These are phyloP conservation scores for Quercus tomentella DNA, from an alignment of 331 rosid genomes.

Conservation along the genomic window DNA sequence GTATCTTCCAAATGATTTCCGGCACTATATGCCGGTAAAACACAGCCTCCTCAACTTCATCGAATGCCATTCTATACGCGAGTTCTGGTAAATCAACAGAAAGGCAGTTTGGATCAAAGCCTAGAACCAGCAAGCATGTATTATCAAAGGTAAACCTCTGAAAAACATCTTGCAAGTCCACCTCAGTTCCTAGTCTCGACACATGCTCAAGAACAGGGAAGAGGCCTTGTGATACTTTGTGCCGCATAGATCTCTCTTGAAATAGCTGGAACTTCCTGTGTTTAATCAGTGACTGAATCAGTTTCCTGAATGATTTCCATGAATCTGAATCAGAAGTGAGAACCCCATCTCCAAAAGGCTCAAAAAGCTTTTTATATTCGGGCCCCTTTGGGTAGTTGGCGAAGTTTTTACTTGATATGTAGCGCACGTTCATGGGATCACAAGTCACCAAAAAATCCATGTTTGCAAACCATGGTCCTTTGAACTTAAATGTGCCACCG, in stretches of 20 bases:
- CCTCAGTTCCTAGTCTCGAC: not conserved
- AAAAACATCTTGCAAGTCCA: too few relatives aligned
- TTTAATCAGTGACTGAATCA: not conserved
- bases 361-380: too few relatives aligned
- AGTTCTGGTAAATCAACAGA: constrained; percentile 9
- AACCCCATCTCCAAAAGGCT: too few relatives aligned
- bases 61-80: too few relatives aligned
- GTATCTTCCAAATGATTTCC: too few relatives aligned
- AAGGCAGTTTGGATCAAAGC: constrained; percentile 8
- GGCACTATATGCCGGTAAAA: too few relatives aligned
- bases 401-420: constrained; percentile 18
- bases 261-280: not conserved
- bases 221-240: constrained; percentile 13
- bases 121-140: constrained; percentile 11
- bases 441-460: constrained; percentile 14
- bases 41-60: too few relatives aligned
- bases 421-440: constrained; percentile 26
- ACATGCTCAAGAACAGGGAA: constrained; percentile 13
- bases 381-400: not conserved
- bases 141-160: not conserved
- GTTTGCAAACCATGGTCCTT: constrained; percentile 9
- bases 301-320: constrained; percentile 21
- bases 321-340: constrained; percentile 7
- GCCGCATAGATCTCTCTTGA: not conserved
- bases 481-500: not conserved